Base-by-base conservation (phyloP, 495 filamentous ascomycete genomes). In the Astrocystis sublimbata region DNA sequence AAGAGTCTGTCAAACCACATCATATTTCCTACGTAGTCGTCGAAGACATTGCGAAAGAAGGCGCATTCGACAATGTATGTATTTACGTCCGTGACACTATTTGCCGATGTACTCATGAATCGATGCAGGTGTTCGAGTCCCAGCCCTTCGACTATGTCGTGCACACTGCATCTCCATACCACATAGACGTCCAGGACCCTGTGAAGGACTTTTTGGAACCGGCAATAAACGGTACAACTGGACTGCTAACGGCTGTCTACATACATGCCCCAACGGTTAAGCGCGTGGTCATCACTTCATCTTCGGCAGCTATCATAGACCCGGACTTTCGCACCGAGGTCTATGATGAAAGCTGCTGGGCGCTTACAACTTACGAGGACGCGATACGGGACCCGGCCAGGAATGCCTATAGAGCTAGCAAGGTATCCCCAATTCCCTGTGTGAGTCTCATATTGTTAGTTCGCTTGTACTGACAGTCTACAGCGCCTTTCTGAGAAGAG, bases 81-180 rank as follows among this genome's bases (percentile, higher is more conserved):
- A n/a, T n/a, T n/a, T n/a, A n/a, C n/a, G 5, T 35, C 13, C 30
- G 30, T 36, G 36, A 41, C 24, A n/a, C n/a, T 17, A 8, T 31
- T 52, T 8, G 15, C 21, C 13, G 23, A 17, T 19, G 12, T 36
- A 38, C 43, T 52, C 2, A 51, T 42, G 12, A 52, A 31, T 46
- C 26, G 46, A 10, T 30, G 2, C 15, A 74, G 66, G 71, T 58
- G 1, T 46, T 75, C 21, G 46, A 68, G 41, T 62, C 71, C 1
- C 21, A 72, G 19, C 69, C 69, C 0, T 71, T 79, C 38, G 63
- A 70, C 63, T 75, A 69, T 17, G 74, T 78, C 35, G 62, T 80
- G 33, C 77, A 80, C 61, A 79, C 77, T 4, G 77, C 78, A 6
- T 78, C 75, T 0, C 78, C 78, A 3, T 79, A 72, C 58, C 68